Conservation (phyloP, 164 flowering plant genomes). For the Sextonia rubra region DNA sequence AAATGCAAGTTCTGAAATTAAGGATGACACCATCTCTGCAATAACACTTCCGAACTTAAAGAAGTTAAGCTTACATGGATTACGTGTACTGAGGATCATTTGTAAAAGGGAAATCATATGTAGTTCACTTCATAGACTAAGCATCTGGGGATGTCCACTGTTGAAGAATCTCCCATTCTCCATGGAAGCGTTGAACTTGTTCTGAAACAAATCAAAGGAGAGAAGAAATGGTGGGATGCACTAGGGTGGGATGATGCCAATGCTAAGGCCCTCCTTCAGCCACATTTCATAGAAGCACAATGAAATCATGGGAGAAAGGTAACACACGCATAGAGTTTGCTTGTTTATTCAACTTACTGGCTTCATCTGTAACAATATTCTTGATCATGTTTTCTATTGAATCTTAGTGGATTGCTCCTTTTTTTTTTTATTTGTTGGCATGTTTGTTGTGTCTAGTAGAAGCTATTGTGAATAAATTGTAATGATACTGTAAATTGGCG, state of each 20-base stretch:
- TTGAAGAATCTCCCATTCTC: neutral
- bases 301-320: too few species aligned
- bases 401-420: neutral
- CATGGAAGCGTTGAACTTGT: neutral
- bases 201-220: conserved; percentile 1
- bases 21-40: neutral
- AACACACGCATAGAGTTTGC: too few species aligned
- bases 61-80: neutral
- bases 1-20: neutral
- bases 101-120: neutral
- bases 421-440: neutral
- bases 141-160: neutral
- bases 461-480: too few species aligned
- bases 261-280: neutral
- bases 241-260: conserved; percentile 4
- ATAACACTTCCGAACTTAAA: conserved; percentile 1
- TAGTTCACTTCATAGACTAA: neutral
- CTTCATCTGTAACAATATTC: neutral
- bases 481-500: too few species aligned
- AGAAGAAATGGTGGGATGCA: conserved; percentile 4
- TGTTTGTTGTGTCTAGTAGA: too few species aligned
- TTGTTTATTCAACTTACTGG: neutral
- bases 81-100: neutral
- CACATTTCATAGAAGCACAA: neutral
- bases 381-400: neutral